Evolutionary conservation across 192 early-diverging fungal species (phyloP).

Genomic region (Radiomyces spectabilis): DNA sequence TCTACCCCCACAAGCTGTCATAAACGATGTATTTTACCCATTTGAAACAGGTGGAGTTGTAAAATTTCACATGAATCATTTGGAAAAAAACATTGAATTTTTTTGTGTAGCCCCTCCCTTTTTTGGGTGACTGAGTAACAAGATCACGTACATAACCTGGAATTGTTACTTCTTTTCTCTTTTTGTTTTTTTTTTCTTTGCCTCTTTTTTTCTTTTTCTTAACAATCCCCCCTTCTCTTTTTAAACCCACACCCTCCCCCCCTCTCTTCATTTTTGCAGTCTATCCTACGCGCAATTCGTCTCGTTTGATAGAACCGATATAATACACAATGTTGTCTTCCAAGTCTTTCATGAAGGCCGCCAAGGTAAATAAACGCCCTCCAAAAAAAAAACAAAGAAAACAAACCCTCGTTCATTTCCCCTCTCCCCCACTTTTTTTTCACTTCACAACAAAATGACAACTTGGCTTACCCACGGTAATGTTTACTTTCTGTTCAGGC

Average conservation of each 20-base stretch:
- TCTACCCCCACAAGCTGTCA: neutral
- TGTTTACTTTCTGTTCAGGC: constrained; percentile 1
- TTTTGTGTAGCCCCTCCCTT: too few relatives aligned
- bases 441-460: too few relatives aligned
- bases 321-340: neutral
- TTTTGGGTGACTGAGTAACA: neutral
- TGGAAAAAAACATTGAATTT: too few relatives aligned
- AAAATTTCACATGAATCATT: neutral
- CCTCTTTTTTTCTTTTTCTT: neutral
- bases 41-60: neutral
- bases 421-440: neutral
- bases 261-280: neutral
- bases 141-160: constrained; percentile 1
- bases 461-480: too few relatives aligned
- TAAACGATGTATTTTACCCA: neutral
- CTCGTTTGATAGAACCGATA: neutral
- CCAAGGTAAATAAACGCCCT: neutral
- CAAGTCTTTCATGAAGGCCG: constrained; percentile 4
- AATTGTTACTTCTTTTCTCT: neutral
- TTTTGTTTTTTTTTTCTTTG: constrained; percentile 12
- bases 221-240: too few relatives aligned
- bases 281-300: neutral
- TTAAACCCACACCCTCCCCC: neutral
- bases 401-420: neutral
- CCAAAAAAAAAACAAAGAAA: neutral